Evolutionary conservation across 1,284 basidiomycete genomes (phyloP), one percentile per base, ranked within the genome.

Genomic region (Athelia psychrophila): DNA sequence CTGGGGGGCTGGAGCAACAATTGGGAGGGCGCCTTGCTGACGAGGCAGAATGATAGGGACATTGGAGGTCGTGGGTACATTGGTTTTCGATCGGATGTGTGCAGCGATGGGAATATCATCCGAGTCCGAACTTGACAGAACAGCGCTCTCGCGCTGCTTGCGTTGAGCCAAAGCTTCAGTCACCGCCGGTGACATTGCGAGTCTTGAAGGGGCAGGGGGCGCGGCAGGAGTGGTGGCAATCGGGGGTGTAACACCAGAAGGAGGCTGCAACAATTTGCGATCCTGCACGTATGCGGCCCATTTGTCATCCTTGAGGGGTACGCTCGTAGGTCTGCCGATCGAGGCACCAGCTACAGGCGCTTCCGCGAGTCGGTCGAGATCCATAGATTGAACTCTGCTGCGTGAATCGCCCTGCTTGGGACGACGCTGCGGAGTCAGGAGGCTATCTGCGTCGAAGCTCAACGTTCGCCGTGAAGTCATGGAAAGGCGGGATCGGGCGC

Each of bases 231-330:
- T 81, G 9, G 86, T 83, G 3, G 76, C 70, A 59, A 92, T 91
- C 1, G 89, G 89, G 22, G 81, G 72, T 5, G 86, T 83, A 44
- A 88, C 76, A 9, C 90, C 90, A 25, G 84, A 79, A n/a, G 90
- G 89, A 47, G 90, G 89, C 61, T 90, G 87, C 52, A 92, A 70
- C 10, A 92, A 75, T 64, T 86, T 91, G 54, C 89, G 81, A 48
- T 92, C 89, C 45, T 82, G 84, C 51, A 91, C 78, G 65, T 92
- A 92, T 47, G 78, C 66, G 58, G 92, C 87, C 89, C 89, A 92
- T 53, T 87, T 80, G 25, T 79, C 75, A 40, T 88, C 81, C 45
- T 76, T 79, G 45, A 88, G 69, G 18, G 89, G 88, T 10, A 76
- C 83, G 60, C 87, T 89, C 0, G 80, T 83, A 5, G 90, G 86